Conservation (phyloP, 2,329 filamentous ascomycete species). For the Aureobasidium sp. region DNA sequence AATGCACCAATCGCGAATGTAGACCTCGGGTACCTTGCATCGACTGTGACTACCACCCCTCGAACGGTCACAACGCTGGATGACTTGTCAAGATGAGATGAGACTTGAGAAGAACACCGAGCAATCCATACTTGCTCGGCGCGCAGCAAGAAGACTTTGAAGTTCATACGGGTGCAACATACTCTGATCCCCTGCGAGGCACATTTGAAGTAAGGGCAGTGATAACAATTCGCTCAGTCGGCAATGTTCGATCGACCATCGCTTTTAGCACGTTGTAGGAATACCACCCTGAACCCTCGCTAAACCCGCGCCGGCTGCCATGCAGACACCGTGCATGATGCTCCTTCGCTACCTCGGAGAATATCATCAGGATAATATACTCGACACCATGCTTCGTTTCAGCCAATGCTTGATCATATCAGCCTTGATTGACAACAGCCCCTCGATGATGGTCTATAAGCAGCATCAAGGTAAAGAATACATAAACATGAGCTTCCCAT, state of each 20-base stretch:
- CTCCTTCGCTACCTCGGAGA: constrained; percentile 7
- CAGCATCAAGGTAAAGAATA: background rate
- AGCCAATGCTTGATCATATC: background rate
- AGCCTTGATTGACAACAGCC: background rate
- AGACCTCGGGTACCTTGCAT: constrained; percentile 6
- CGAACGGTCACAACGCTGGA: background rate
- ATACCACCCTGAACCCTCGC: background rate
- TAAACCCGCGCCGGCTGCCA: background rate
- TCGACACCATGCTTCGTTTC: constrained; percentile 7
- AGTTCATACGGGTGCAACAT: background rate
- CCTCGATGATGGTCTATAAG: background rate
- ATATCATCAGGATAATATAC: constrained; percentile 10
- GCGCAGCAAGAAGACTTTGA: background rate
- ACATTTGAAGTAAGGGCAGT: background rate
- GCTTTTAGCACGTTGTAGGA: background rate
- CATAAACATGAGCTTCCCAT: constrained; percentile 2
- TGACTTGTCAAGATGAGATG: background rate
- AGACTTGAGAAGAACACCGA: background rate
- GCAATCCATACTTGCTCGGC: background rate
- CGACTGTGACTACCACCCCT: background rate
- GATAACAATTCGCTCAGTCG: background rate
- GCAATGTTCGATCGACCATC: background rate
- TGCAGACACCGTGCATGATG: constrained; percentile 1
- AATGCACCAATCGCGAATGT: constrained; percentile 7
- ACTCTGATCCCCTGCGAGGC: background rate